These are phyloP conservation scores for Phytophthora fragariaefolia DNA, from an alignment of 352 stramenopile genomes.

Conservation along the genomic window DNA sequence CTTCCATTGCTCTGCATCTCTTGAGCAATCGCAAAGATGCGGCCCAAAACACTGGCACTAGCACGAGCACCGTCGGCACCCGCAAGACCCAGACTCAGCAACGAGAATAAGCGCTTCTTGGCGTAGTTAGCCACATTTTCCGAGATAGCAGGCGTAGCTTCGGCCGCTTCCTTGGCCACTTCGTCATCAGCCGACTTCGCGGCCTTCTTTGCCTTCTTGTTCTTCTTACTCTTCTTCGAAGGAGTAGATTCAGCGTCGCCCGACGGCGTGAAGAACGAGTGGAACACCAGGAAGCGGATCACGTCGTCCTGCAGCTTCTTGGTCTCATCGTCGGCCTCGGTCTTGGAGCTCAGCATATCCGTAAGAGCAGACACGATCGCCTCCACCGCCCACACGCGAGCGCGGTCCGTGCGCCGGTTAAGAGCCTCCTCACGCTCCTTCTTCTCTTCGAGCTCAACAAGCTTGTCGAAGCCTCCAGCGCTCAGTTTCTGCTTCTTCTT, in stretches of 20 bases:
- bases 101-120: constrained; percentile 73
- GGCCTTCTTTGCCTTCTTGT: constrained; percentile 40
- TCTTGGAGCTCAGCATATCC: constrained; percentile 45
- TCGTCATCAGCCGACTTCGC: constrained; percentile 23
- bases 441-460: constrained; percentile 81
- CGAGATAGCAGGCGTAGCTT: constrained; percentile 55
- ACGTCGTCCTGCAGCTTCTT: constrained; percentile 45
- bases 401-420: constrained; percentile 62
- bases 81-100: constrained; percentile 64
- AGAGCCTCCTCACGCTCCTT: constrained; percentile 69
- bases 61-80: constrained; percentile 38
- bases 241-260: constrained; percentile 36
- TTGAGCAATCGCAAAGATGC: constrained; percentile 49
- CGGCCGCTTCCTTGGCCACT: constrained; percentile 31
- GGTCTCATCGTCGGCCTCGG: constrained; percentile 13
- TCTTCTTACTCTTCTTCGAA: constrained; percentile 64
- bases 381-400: constrained; percentile 80
- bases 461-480: constrained; percentile 64
- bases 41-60: constrained; percentile 52
- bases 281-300: constrained; percentile 72
- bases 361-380: constrained; percentile 55
- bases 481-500: constrained; percentile 53
- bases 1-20: constrained; percentile 40
- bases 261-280: constrained; percentile 66
- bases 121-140: constrained; percentile 46